These are phyloP conservation scores for Spatholobus suberectus DNA, from an alignment of 306 rosid species.

Conservation along the genomic window DNA sequence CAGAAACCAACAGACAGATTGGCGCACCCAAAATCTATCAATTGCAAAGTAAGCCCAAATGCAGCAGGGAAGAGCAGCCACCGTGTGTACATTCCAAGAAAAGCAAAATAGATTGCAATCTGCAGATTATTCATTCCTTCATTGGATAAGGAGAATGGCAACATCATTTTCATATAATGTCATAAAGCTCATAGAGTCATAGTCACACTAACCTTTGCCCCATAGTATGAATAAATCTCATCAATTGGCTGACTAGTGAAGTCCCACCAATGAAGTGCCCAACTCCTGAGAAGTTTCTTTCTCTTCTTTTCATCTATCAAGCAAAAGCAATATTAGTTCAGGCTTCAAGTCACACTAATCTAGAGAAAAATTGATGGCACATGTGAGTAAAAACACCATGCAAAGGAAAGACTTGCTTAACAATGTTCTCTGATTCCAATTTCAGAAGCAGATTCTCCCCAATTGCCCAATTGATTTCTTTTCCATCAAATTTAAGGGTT, in stretches of 20 bases:
- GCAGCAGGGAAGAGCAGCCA: constrained; percentile 91
- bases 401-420: constrained; percentile 89
- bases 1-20: constrained; percentile 16
- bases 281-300: constrained; percentile 76
- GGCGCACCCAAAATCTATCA: constrained; percentile 81
- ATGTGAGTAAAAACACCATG: constrained; percentile 71
- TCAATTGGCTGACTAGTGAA: constrained; percentile 83
- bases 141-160: constrained; percentile 39
- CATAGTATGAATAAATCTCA: constrained; percentile 86
- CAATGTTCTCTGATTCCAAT: constrained; percentile 69
- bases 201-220: constrained; percentile 72
- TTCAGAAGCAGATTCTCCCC: constrained; percentile 81
- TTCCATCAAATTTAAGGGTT: constrained; percentile 63
- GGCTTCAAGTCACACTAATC: constrained; percentile 22
- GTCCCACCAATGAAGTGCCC: constrained; percentile 95
- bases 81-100: constrained; percentile 93
- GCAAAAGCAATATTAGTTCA: constrained; percentile 46
- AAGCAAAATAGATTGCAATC: constrained; percentile 95
- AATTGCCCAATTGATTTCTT: constrained; percentile 66
- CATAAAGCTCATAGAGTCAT: background rate
- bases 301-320: constrained; percentile 81
- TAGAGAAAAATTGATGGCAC: constrained; percentile 31
- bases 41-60: constrained; percentile 78
- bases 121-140: constrained; percentile 48
- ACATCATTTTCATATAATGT: constrained; percentile 8